These are phyloP conservation scores for Zygosaccharomyces sapae DNA, from an alignment of 1,139 yeast genomes.

Conservation along the genomic window DNA sequence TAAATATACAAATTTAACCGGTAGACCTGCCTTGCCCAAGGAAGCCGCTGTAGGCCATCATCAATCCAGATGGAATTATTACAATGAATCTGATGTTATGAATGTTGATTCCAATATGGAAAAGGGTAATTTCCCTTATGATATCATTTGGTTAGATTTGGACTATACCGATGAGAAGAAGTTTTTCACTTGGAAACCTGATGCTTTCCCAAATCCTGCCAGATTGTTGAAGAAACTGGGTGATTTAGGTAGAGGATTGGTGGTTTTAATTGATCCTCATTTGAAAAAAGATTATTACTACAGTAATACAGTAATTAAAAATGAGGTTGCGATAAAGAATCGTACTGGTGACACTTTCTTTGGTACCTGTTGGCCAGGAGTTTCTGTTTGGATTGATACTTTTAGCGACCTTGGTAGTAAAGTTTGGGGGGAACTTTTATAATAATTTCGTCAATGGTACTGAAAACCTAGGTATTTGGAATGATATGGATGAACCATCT, in stretches of 20 bases:
- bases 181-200: conserved; percentile 86
- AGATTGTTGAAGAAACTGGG: conserved; percentile 61
- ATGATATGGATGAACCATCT: conserved; percentile 98
- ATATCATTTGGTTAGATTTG: conserved; percentile 90
- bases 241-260: conserved; percentile 72
- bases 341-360: conserved; percentile 51
- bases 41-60: conserved; percentile 83
- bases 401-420: conserved; percentile 57
- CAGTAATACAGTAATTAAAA: conserved; percentile 48
- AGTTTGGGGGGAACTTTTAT: conserved; percentile 57
- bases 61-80: conserved; percentile 97
- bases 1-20: conserved; percentile 70
- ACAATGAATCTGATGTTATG: conserved; percentile 71
- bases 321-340: conserved; percentile 42
- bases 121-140: conserved; percentile 72
- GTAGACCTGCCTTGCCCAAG: conserved; percentile 72
- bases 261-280: conserved; percentile 89
- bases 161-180: conserved; percentile 84
- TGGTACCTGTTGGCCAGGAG: conserved; percentile 99
- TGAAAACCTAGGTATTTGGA: conserved; percentile 78
- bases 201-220: conserved; percentile 69
- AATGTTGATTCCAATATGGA: conserved; percentile 70
- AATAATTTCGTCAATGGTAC: conserved; percentile 50
- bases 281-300: conserved; percentile 66
- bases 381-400: conserved; percentile 88